Evolutionary conservation across 208 protist genomes (phyloP), one percentile per base, ranked within the genome.

Genomic region (Leishmania arabica): DNA sequence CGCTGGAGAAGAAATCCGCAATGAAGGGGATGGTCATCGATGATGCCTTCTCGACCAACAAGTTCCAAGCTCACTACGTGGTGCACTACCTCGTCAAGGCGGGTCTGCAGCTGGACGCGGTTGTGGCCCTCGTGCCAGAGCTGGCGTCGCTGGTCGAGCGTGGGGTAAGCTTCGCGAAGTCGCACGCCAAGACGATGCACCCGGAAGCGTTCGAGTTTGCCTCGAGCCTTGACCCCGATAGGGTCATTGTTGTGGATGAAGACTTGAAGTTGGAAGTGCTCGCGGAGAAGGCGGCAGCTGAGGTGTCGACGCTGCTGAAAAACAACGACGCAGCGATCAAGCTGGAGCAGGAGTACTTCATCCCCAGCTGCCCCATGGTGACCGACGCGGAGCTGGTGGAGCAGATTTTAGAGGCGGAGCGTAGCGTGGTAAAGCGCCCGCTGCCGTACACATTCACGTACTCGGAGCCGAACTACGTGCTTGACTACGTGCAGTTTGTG

Each of bases 181-280:
- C 70, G 17, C 53, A 85, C 65, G 78, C 90, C 75, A 88, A 86
- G 77, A 82, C 80, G 42, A 74, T 87, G 6, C 94, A 97, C 81
- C 94, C 94, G 9, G 92, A 97, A 81, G 90, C 87, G 31, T 97
- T 94, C 80, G 94, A 97, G 84, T 95, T 97, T 75, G 90, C 88
- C 62, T 78, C 79, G 11, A 71, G 45, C 9, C 64, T 94, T 0
- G 88, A 91, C 68, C 79, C 88, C 60, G 76, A 78, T 1, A 70
- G 77, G 54, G 90, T 92, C 51, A 77, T 88, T 19, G 86, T 92
- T 64, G 78, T 97, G 31, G 87, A 93, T 54, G 89, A 88, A 3
- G 83, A 86, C 51, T 78, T 89, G 60, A 75, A 69, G 17, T 5
- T 92, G 34, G 86, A 91, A 53, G 79, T 78, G 45, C 71, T 93